phyloP scores from a whole-genome alignment of 2,329 filamentous ascomycete species.

The Moelleriella libera region DNA sequence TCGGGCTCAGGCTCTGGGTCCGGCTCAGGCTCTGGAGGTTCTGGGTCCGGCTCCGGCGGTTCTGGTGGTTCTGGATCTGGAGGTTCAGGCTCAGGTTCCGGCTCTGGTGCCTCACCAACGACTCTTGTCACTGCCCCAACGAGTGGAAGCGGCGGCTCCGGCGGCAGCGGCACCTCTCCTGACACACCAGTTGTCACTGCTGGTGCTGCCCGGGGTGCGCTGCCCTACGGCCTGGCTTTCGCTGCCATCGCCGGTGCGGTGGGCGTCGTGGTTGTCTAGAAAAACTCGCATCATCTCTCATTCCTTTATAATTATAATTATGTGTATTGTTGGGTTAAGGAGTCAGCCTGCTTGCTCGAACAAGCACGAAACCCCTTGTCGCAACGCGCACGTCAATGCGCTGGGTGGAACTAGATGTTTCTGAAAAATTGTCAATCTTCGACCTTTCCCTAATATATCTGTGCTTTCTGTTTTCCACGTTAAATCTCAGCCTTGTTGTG shows the following conservation, averaged over 20 bases:
- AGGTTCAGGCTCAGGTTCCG: neutral
- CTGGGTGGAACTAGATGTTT: too few relatives aligned
- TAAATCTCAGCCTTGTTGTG: too few relatives aligned
- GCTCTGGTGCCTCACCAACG: neutral
- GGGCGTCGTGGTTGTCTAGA: neutral
- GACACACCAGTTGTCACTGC: slow-evolving; percentile 1
- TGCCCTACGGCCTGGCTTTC: neutral
- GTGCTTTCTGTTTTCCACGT: too few relatives aligned
- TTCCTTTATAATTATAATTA: neutral
- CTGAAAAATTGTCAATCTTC: too few relatives aligned
- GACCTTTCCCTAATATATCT: too few relatives aligned
- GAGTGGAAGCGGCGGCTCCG: neutral
- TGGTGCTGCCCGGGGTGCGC: neutral
- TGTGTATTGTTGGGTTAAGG: neutral
- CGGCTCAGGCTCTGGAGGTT: neutral
- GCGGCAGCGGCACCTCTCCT: neutral
- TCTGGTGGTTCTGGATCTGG: neutral
- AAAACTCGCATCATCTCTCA: neutral
- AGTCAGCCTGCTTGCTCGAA: too few relatives aligned
- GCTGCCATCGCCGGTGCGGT: neutral
- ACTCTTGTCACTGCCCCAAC: neutral
- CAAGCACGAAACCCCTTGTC: too few relatives aligned
- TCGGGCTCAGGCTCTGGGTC: neutral
- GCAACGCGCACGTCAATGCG: too few relatives aligned
- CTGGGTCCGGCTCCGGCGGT: neutral